Conservation (phyloP, 768 basidiomycete genomes). For the Phaeolepiota aurea region DNA sequence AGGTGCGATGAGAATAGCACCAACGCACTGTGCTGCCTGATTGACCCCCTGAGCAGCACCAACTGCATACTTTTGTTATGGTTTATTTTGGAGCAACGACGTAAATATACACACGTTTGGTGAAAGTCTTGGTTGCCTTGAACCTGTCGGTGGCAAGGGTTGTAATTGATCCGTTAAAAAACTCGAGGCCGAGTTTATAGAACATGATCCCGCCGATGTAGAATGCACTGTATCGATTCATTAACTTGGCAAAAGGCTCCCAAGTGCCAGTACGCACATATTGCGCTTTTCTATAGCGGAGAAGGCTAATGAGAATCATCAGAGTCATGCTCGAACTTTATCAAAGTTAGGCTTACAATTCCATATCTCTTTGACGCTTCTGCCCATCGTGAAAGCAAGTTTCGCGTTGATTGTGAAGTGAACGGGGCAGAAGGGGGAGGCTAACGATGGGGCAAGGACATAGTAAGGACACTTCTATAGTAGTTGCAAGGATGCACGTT, state of each 20-base stretch:
- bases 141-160: slow-evolving; percentile 25
- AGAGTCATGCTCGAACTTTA: too few species aligned
- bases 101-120: slow-evolving; percentile 15
- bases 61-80: slow-evolving; percentile 9
- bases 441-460: too few species aligned
- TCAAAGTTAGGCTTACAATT: too few species aligned
- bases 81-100: background rate
- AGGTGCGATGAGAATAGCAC: slow-evolving; percentile 24
- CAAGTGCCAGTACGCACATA: slow-evolving; percentile 12
- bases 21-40: slow-evolving; percentile 24
- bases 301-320: slow-evolving; percentile 12
- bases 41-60: slow-evolving; percentile 22
- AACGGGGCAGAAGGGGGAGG: too few species aligned
- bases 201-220: slow-evolving; percentile 23
- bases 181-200: slow-evolving; percentile 24
- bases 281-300: slow-evolving; percentile 18
- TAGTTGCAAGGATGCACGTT: too few species aligned
- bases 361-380: slow-evolving; percentile 14
- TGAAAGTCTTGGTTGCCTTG: slow-evolving; percentile 14
- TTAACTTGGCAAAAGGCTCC: too few species aligned
- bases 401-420: too few species aligned
- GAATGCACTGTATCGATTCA: slow-evolving; percentile 10
- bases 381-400: too few species aligned
- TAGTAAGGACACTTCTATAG: too few species aligned
- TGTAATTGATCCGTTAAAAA: slow-evolving; percentile 25